phyloP scores from a whole-genome alignment of 257 asterid species.

The Solanum tacnaense region DNA sequence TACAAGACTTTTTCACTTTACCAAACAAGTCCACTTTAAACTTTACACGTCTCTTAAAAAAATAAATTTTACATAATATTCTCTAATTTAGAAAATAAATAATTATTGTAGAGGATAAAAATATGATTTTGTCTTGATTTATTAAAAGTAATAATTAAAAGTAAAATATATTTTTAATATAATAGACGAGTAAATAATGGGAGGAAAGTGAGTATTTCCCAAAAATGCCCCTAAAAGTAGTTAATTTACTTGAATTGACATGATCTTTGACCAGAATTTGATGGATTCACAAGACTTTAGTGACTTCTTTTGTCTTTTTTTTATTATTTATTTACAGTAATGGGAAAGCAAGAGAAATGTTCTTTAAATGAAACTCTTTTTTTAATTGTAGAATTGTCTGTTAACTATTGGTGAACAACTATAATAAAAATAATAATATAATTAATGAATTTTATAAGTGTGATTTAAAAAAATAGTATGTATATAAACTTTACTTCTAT shows the following conservation, averaged over 20 bases:
- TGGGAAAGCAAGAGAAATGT: background rate
- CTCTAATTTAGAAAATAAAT: too few relatives aligned
- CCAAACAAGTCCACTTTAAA: background rate
- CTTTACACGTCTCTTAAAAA: background rate
- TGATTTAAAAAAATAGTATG: background rate
- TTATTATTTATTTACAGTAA: background rate
- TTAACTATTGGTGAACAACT: background rate
- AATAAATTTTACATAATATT: background rate
- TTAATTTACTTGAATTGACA: background rate
- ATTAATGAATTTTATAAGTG: background rate
- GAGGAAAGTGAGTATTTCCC: background rate
- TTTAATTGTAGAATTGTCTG: background rate
- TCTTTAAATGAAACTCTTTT: background rate
- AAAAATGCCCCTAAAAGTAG: background rate
- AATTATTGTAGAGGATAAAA: too few relatives aligned
- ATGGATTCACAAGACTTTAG: background rate
- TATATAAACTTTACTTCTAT: background rate
- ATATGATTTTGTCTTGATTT: too few relatives aligned
- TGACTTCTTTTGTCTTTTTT: background rate
- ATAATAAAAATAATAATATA: background rate
- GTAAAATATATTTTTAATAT: background rate
- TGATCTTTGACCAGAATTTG: background rate
- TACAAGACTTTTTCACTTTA: background rate
- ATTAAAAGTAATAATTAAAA: background rate
- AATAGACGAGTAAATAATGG: accelerated